Base-by-base conservation (phyloP, 768 basidiomycete genomes). In the Lactifluus subvellereus region DNA sequence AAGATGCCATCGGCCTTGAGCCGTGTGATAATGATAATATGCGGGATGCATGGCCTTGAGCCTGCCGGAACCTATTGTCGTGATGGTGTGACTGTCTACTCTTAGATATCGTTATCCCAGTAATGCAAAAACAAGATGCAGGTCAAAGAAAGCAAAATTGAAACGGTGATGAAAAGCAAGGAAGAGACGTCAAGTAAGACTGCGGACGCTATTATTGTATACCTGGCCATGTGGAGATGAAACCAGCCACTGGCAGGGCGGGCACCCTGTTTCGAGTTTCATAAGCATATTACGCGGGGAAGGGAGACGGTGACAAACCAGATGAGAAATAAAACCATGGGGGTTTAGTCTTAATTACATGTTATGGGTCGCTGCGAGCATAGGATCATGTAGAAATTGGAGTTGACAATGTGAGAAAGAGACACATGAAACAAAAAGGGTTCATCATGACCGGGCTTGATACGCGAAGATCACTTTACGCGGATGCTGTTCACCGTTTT, bases 1-100 rank as follows among this genome's bases (percentile, higher is more conserved):
- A 61, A 62, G 50, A 58, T 65, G 63, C 63, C 42, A 47, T 59
- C 65, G 65, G 65, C 65, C 65, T 66, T 66, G 27, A 66, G 65
- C 65, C 65, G 65, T 64, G 65, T 66, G 57, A 66, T 66, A 66
- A 66, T 66, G 65, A 66, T 66, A 66, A 64, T 60, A 38, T 60
- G 63, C 47, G 16, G 38, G 43, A 62, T 59, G 56, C 22, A 57
- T 64, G 65, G 65, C 65, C 65, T 66, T 66, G 53, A 66, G 65
- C 65, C 65, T 62, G 54, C 54, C 27, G 33, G 47, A 51, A 55
- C 60, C 51, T 43, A 61, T 56, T 57, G 60, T 45, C 51, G 33
- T 58, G 42, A n/a, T 42, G n/a, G 57, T 59, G 52, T 45, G 35
- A 47, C 47, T 57, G 40, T 66, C 62, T 59, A 64, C 61, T 37